A percentile compares a stretch with the other conserved stretches of the same genome.
Conservation (phyloP, 768 basidiomycete species). For the Trametes cinnabarina region DNA sequence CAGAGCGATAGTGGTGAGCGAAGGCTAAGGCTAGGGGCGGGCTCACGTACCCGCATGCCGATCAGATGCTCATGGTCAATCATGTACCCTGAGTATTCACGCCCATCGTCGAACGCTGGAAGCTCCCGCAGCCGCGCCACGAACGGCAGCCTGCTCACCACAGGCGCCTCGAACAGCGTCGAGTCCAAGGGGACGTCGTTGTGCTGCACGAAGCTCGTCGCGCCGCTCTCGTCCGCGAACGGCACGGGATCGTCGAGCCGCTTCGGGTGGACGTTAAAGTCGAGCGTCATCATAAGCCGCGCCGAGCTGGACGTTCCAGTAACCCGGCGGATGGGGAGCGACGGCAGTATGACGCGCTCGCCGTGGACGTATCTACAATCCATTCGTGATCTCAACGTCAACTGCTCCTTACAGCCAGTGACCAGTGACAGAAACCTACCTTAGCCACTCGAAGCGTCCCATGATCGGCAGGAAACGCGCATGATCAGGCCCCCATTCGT, state of each 20-base stretch:
- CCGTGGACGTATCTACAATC: conserved; percentile 40
- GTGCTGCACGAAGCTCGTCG: background rate
- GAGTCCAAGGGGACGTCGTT: background rate
- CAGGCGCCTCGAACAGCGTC: conserved; percentile 16
- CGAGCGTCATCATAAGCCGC: conserved; percentile 20
- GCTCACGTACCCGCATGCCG: conserved; percentile 39
- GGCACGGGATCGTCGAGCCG: conserved; percentile 21
- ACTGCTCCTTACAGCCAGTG: too few relatives aligned
- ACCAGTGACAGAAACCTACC: too few relatives aligned
- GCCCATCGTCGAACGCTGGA: background rate
- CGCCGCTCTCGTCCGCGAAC: background rate
- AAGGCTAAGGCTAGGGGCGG: background rate
- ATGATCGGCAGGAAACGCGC: conserved; percentile 34
- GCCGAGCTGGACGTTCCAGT: conserved; percentile 26
- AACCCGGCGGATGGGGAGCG: background rate
- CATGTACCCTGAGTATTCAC: conserved; percentile 40
- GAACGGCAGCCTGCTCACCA: conserved; percentile 25
- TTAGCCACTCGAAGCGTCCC: conserved; percentile 39
- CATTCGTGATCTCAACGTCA: background rate
- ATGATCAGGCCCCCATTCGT: conserved; percentile 37
- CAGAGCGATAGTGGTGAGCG: background rate
- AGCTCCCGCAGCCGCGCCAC: conserved; percentile 13
- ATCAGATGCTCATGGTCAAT: conserved; percentile 42
- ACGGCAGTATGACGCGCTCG: conserved; percentile 34
- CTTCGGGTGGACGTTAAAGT: conserved; percentile 33